Base-by-base conservation (phyloP, 805 yeast species). In the Wickerhamomyces kurtzmanii region DNA sequence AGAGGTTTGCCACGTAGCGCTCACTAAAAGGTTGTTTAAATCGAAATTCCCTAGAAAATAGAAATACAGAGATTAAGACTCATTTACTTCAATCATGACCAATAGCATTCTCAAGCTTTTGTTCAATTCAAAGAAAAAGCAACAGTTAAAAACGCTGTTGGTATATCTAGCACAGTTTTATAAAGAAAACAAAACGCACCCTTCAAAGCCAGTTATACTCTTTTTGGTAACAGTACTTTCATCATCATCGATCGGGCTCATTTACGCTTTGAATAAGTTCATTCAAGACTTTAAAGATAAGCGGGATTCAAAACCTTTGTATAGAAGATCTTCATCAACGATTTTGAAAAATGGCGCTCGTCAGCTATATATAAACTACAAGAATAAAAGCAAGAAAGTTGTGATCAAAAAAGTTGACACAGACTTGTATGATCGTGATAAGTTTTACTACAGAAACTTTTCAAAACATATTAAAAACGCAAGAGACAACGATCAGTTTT, bases 291-390 rank as follows among this genome's bases (percentile, higher is more conserved):
- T 39, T 29, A 34, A 34, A 25, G 52, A 47, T 23, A 45, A 36
- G 30, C 22, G 50, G 5, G 50, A 47, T 18, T 44, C 52, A 9
- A 37, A 34, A 14, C 51, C 47, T 4, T 29, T 47, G 2, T 45
- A 47, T 33, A 39, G 42, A 33, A 36, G 52, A 23, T 44, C 51
- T 0, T 42, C 48, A 2, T 47, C 52, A 1, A 44, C 47, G 3
- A 38, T 47, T n/a, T 27, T 47, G 26, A 41, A 33, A 26, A 47
- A 47, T 27, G 52, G 52, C 12, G 49, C 48, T 9, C 42, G 52
- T 34, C 47, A 47, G 30, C 26, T 47, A 13, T 47, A 43, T 33
- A 44, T 47, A 17, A 45, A 47, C 3, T 47, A 47, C 30, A 47
- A 45, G 27, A 30, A 31, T 23, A 32, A 51, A 24, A 48, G 43